A percentile compares a stretch with the other conserved stretches of the same genome.
These are phyloP conservation scores for Mesotaenium endlicherianum DNA, from an alignment of 139 green algal species.

Conservation along the genomic window DNA sequence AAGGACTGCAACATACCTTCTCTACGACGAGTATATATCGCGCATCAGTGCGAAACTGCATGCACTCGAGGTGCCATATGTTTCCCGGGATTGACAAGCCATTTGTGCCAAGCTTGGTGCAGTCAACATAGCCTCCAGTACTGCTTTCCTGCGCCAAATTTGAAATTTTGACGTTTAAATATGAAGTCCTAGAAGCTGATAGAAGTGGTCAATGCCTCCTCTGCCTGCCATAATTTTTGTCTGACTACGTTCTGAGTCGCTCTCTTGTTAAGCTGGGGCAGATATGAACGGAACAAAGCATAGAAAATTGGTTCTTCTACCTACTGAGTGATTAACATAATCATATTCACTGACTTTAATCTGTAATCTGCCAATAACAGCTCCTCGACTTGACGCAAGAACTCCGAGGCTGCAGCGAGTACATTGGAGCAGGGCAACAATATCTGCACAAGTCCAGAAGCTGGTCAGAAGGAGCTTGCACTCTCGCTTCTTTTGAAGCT, in stretches of 20 bases:
- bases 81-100: conserved; percentile 63
- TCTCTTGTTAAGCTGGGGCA: neutral
- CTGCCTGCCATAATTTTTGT: neutral
- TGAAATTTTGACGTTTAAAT: too few relatives aligned
- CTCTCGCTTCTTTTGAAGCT: neutral
- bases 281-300: neutral
- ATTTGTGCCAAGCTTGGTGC: conserved; percentile 20
- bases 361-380: conserved; percentile 63
- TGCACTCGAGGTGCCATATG: conserved; percentile 49
- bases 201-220: neutral
- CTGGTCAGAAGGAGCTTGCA: neutral
- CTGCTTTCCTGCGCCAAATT: conserved; percentile 10
- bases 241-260: neutral
- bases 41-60: conserved; percentile 56
- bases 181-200: neutral
- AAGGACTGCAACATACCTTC: conserved; percentile 52
- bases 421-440: conserved; percentile 63
- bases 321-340: neutral
- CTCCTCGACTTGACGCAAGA: conserved; percentile 61
- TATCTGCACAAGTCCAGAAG: conserved; percentile 14
- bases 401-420: conserved; percentile 66
- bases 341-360: conserved; percentile 52
- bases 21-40: conserved; percentile 72
- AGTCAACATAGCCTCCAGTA: conserved; percentile 55
- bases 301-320: neutral